Base-by-base conservation (phyloP, 2,329 filamentous ascomycete species). In the Cordyceps javanica region DNA sequence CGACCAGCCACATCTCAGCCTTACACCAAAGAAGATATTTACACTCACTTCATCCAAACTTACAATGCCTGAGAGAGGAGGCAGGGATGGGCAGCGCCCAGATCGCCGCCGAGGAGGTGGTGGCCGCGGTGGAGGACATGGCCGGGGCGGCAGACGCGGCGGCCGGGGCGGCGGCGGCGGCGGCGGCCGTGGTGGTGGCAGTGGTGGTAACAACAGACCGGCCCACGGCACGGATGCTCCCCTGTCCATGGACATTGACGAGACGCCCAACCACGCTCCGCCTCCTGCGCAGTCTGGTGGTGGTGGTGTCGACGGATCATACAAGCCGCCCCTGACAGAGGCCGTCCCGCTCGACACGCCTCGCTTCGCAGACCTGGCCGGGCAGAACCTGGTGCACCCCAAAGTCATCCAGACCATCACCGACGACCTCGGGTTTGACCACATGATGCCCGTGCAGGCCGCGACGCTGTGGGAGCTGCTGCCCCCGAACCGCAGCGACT, bases 371-470 rank as follows among this genome's bases (percentile, higher is more conserved):
- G 76, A 79, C 30, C 69, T 81, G 8, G 67, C 67, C 9, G 65
- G 67, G 39, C 67, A 72, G 54, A 72, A 70, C 59, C 66, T 77
- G 23, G 72, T 82, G 38, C 68, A 81, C 62, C 75, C 76, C 2
- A 65, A 72, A 32, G 67, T 83, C 42, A 67, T 83, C 21, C 62
- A 77, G 64, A 75, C 78, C 63, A 75, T 81, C 66, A 73, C 73
- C 9, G 59, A 78, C 14, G 77, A 80, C 58, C 69, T 81, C 64
- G 72, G 75, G 61, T 80, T 80, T 62, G 69, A 77, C 60, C 71
- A 75, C 66, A 82, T 82, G 80, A 80, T 77, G 59, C 77, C 79
- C 13, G 80, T 82, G 2, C 80, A 82, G 68, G 76, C 79, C 16
- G 75, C 78, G 16, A 81, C 79, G 3, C 70, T 82, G 13, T 68